Base-by-base conservation (phyloP, 768 basidiomycete species). In the Agaricus sinodeliciosus region DNA sequence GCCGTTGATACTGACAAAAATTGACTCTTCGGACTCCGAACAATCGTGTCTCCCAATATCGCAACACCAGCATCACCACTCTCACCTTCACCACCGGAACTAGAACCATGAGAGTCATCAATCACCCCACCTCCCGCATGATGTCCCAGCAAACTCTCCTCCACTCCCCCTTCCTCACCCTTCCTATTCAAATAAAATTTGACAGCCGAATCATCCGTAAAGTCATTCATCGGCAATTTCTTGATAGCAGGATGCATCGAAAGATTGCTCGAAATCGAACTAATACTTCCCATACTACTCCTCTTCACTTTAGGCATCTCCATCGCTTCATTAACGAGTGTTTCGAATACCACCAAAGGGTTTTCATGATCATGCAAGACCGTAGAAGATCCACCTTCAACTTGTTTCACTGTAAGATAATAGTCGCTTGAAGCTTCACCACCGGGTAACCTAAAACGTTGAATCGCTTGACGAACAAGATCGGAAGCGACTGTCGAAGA, bases 181-280 rank as follows among this genome's bases (percentile, higher is more conserved):
- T 78, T 72, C 49, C 90, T 75, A 65, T 97, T 93, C 57, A 98
- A 68, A 69, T 96, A 99, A 68, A 98, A 88, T 68, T 97, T 98
- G 69, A 98, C 94, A 0, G 87, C 85, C 3, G 94, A 93, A 64
- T 98, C 96, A 59, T 99, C 96, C 40, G 90, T 90, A 63, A 94
- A 98, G 65, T 98, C 96, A 61, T 94, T 96, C 92, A 96, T 95
- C 42, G 89, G 83, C 37, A 98, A 72, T 64, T 89, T 90, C 63
- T 82, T 85, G 68, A 98, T 99, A 13, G 96, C 94, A 15, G 95
- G 94, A 63, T 97, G 91, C 81, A 90, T 86, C 3, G 88, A 90
- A 25, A 98, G 75, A 63, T 94, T 94, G 63, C 90, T 94, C 31
- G 87, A 78, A 19, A 99, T 75, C n/a, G 92, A 94, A 61, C 84